Conservation (phyloP, 345 rosid genomes). For the Cardiospermum halicacabum region DNA sequence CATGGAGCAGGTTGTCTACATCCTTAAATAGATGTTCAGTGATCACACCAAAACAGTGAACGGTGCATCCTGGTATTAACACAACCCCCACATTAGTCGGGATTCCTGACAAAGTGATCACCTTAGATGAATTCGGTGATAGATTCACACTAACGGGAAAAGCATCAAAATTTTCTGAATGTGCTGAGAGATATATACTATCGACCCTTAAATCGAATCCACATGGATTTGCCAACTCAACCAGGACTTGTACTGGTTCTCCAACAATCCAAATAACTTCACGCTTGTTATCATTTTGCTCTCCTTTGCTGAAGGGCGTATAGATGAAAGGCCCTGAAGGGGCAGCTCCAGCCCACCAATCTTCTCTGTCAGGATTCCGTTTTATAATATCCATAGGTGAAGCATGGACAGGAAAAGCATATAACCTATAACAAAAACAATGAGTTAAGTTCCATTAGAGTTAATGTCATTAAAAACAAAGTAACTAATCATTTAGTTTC, state of each 20-base stretch:
- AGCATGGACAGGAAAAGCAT: conserved; percentile 81
- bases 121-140: conserved; percentile 94
- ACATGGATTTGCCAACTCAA: conserved; percentile 98
- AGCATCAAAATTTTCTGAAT: conserved; percentile 87
- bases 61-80: conserved; percentile 79
- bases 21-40: conserved; percentile 91
- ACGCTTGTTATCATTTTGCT: conserved; percentile 68
- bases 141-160: conserved; percentile 89
- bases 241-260: conserved; percentile 95
- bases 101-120: conserved; percentile 85
- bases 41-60: conserved; percentile 95
- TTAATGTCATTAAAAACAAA: background rate
- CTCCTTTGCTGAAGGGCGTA: conserved; percentile 97
- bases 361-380: conserved; percentile 81
- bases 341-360: conserved; percentile 98
- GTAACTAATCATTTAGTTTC: background rate
- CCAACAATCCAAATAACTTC: conserved; percentile 93
- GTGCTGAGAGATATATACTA: conserved; percentile 85
- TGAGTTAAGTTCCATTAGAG: background rate
- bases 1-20: conserved; percentile 94
- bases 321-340: conserved; percentile 98
- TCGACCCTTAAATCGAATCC: conserved; percentile 90
- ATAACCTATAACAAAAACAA: conserved; percentile 46
- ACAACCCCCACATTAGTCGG: conserved; percentile 84
- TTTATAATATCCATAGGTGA: conserved; percentile 81